These are phyloP conservation scores for Rosa lucieae DNA, from an alignment of 306 rosid species.

Conservation along the genomic window DNA sequence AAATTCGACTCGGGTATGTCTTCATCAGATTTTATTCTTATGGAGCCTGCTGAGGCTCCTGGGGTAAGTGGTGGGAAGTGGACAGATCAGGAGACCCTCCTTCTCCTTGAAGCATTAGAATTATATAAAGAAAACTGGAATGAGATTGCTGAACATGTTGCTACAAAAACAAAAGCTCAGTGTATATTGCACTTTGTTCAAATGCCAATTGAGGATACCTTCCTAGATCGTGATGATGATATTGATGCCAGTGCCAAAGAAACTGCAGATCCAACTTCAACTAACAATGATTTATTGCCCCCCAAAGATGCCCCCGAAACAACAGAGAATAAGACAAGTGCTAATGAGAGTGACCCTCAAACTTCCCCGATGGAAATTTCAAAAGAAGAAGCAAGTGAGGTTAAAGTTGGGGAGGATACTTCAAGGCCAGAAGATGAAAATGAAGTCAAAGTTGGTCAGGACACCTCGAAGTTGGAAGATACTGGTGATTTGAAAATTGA, in stretches of 20 bases:
- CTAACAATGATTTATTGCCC: conserved; percentile 43
- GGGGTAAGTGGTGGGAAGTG: conserved; percentile 89
- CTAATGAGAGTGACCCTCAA: conserved; percentile 40
- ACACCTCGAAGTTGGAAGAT: conserved; percentile 48
- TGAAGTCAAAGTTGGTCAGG: conserved; percentile 49
- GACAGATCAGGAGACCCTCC: conserved; percentile 98
- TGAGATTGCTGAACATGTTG: conserved; percentile 95
- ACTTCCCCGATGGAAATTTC: conserved; percentile 41
- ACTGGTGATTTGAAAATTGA: conserved; percentile 36
- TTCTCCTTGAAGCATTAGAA: conserved; percentile 95
- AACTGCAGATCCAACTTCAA: conserved; percentile 46
- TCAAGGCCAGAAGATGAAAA: conserved; percentile 40
- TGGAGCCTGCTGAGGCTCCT: conserved; percentile 93
- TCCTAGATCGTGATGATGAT: conserved; percentile 56
- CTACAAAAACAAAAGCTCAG: conserved; percentile 90
- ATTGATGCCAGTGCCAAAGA: conserved; percentile 52
- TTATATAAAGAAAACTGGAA: conserved; percentile 91
- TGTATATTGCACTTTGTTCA: conserved; percentile 93
- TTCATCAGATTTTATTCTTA: conserved; percentile 83
- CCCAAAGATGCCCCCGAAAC: conserved; percentile 51
- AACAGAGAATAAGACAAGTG: conserved; percentile 39
- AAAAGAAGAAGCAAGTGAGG: conserved; percentile 48
- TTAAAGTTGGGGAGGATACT: conserved; percentile 39
- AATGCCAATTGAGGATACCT: conserved; percentile 91
- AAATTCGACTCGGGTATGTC: conserved; percentile 88